Conservation (phyloP, 2,329 filamentous ascomycete genomes). For the Hortaea sp. region DNA sequence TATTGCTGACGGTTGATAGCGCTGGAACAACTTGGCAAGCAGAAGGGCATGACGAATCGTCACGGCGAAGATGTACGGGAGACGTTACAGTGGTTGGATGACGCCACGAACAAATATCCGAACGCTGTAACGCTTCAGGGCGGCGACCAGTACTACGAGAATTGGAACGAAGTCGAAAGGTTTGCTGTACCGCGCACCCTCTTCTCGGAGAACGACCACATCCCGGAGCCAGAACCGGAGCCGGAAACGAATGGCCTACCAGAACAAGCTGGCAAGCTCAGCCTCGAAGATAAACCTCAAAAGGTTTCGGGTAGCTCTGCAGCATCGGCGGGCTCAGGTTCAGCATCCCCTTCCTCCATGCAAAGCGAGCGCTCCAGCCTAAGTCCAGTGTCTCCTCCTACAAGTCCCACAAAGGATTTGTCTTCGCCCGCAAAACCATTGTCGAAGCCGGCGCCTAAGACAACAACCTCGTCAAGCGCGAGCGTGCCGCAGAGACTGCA, state of each 20-base stretch:
- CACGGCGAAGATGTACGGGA: slow-evolving; percentile 37
- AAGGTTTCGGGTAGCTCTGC: slow-evolving; percentile 35
- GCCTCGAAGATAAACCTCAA: slow-evolving; percentile 23
- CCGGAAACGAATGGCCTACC: slow-evolving; percentile 21
- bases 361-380: slow-evolving; percentile 27
- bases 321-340: slow-evolving; percentile 29
- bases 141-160: slow-evolving; percentile 35
- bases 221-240: slow-evolving; percentile 31
- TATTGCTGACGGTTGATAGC: slow-evolving; percentile 23
- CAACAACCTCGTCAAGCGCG: slow-evolving; percentile 14
- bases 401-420: slow-evolving; percentile 20
- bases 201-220: slow-evolving; percentile 38
- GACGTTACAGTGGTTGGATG: slow-evolving; percentile 42
- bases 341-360: slow-evolving; percentile 31
- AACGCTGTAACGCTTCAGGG: slow-evolving; percentile 38
- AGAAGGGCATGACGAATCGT: slow-evolving; percentile 32
- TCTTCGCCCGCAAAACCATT: slow-evolving; percentile 12
- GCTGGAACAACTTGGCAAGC: slow-evolving; percentile 35
- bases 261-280: slow-evolving; percentile 26
- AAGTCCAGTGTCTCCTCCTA: slow-evolving; percentile 23
- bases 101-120: slow-evolving; percentile 36
- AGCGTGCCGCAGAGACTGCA: slow-evolving; percentile 32
- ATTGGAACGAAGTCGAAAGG: slow-evolving; percentile 42
- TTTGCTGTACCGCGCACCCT: slow-evolving; percentile 39
- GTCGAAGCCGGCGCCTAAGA: slow-evolving; percentile 5